Base-by-base conservation (phyloP, 306 rosid species). In the Fragaria nilgerrensis region DNA sequence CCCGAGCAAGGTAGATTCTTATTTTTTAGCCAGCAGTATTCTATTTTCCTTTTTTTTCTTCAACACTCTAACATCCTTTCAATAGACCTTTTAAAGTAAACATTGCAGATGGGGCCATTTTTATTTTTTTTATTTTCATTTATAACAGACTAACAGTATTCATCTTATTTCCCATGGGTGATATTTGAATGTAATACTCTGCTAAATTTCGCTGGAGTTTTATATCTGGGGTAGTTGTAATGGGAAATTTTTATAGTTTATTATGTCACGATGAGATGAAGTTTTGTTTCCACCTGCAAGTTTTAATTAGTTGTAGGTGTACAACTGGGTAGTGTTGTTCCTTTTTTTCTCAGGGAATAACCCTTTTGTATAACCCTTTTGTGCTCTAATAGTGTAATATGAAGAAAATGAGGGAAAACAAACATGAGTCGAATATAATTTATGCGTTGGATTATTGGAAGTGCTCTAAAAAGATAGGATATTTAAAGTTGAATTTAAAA, bases 1-100 rank as follows among this genome's bases (percentile, higher is more conserved):
- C 81, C 92, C 88, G 9, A 81, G 80, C 73, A 87, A 90, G 92
- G 95, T 90, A 59, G 52, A 59, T 58, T 2, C 16, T 27, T 32
- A 45, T 70, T 43, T 43, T 69, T 32, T 56, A 13, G 66, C 68
- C 59, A 39, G 58, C 27, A 58, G 52, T 70, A 11, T 61, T 29
- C 27, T 58, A 12, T 25, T 62, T 63, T 7, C 2, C 25, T 16
- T 43, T 37, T 37, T 65, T 22, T 64, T 62, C 36, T 79, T 61
- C 34, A 32, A 72, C 19, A 9, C 19, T 50, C 43, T 12, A 68
- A 32, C 23, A 36, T 37, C 43, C 27, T 66, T 65, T 66, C 25
- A 9, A 9, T 37, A 19, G 48, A 66, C 22, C 43, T 14, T 29
- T 64, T 19, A 34, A 64, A 34, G 69, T 17, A 15, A 7, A 34